Conservation (phyloP, 805 yeast genomes). For the Wickerhamiella galacta region DNA sequence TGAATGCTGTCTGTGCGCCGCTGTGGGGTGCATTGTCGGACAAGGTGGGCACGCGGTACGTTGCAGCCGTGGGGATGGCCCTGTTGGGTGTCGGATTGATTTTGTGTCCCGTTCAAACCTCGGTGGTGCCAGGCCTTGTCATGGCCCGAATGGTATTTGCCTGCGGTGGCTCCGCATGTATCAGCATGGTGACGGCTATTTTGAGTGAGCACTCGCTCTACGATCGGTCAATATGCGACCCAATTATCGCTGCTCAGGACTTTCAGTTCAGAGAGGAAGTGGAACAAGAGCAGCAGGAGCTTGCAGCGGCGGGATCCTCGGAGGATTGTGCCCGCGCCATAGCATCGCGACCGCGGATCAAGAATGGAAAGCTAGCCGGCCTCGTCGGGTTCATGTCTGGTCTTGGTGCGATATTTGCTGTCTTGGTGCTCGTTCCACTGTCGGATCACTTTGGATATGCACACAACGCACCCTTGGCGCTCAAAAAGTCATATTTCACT, state of each 20-base stretch:
- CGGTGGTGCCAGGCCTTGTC: slow-evolving; percentile 34
- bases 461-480: slow-evolving; percentile 25
- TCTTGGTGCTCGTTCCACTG: slow-evolving; percentile 35
- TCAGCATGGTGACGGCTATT: slow-evolving; percentile 44
- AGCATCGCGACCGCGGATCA: slow-evolving; percentile 15
- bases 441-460: slow-evolving; percentile 33
- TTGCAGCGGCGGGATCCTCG: not conserved
- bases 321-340: slow-evolving; percentile 8
- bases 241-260: slow-evolving; percentile 1
- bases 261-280: too few relatives aligned
- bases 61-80: slow-evolving; percentile 33
- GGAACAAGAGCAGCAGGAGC: too few relatives aligned
- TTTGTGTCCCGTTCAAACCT: slow-evolving; percentile 32
- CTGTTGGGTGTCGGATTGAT: slow-evolving; percentile 31
- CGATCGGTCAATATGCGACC: not conserved
- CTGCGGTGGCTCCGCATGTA: slow-evolving; percentile 37
- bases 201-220: slow-evolving; percentile 28
- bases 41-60: slow-evolving; percentile 40
- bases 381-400: slow-evolving; percentile 48
- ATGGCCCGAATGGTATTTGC: slow-evolving; percentile 42
- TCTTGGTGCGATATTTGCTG: slow-evolving; percentile 50
- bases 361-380: slow-evolving; percentile 41
- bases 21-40: slow-evolving; percentile 48
- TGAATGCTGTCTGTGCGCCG: slow-evolving; percentile 38
- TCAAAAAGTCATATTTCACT: slow-evolving; percentile 33